Conservation (phyloP, 495 filamentous ascomycete species). For the Penicillium lagena region DNA sequence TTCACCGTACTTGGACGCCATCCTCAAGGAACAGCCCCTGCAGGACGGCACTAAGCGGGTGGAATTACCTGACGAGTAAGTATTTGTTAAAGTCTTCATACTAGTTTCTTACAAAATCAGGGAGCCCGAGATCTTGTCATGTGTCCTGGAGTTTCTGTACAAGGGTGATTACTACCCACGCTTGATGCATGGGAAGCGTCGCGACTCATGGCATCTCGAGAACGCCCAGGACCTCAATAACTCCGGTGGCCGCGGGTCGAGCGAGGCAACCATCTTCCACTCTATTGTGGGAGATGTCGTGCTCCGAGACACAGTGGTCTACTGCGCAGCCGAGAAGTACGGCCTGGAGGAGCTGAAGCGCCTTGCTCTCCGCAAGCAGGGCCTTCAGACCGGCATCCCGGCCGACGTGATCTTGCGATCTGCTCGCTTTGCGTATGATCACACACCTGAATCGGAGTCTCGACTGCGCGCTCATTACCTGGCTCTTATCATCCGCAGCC, state of each 20-base stretch:
- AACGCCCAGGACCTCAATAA: conserved; percentile 37
- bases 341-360: conserved; percentile 80
- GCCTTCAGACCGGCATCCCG: conserved; percentile 77
- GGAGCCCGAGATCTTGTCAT: conserved; percentile 61
- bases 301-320: conserved; percentile 84
- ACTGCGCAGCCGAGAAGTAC: conserved; percentile 84
- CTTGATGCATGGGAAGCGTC: conserved; percentile 41
- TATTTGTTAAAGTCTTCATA: background rate
- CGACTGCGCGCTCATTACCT: conserved; percentile 90
- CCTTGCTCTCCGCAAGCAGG: conserved; percentile 86
- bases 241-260: conserved; percentile 53
- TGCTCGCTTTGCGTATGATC: conserved; percentile 87
- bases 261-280: conserved; percentile 70
- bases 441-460: conserved; percentile 86
- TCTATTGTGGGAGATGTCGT: conserved; percentile 61
- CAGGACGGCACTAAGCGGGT: conserved; percentile 49
- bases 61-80: conserved; percentile 53
- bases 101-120: conserved; percentile 12
- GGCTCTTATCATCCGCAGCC: conserved; percentile 86
- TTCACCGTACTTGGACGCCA: conserved; percentile 52
- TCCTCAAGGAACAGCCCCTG: conserved; percentile 51
- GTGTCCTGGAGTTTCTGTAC: conserved; percentile 64
- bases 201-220: conserved; percentile 64
- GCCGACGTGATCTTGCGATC: conserved; percentile 82
- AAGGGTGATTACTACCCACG: conserved; percentile 65